These are phyloP conservation scores for Rubroboletus satanas DNA, from an alignment of 768 basidiomycete genomes.

Conservation along the genomic window DNA sequence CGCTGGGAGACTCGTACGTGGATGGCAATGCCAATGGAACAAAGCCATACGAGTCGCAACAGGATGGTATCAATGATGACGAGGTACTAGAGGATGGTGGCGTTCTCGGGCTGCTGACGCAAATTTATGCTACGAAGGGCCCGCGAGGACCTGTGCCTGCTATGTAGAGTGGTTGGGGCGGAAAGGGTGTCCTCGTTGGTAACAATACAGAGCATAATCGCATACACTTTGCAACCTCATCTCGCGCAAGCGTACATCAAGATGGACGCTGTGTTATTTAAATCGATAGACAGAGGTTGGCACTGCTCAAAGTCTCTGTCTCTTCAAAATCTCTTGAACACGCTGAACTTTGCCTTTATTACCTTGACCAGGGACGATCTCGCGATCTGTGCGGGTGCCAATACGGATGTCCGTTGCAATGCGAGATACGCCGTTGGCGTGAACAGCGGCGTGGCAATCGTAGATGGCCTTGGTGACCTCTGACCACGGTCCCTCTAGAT, in stretches of 20 bases:
- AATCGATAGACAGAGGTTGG: neutral
- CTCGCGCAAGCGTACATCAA: neutral
- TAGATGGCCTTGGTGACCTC: constrained; percentile 84
- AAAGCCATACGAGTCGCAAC: constrained; percentile 36
- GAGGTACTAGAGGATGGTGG: constrained; percentile 74
- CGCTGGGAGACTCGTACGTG: constrained; percentile 67
- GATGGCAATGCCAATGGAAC: constrained; percentile 52
- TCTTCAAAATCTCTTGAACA: constrained; percentile 73
- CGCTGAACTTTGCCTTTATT: constrained; percentile 78
- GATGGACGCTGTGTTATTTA: neutral
- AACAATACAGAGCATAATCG: neutral
- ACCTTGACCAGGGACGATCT: constrained; percentile 58
- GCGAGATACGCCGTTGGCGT: constrained; percentile 67
- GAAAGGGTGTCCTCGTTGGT: neutral
- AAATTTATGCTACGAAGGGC: constrained; percentile 71
- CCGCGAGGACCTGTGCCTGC: constrained; percentile 44
- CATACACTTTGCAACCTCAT: neutral
- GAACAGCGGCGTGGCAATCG: constrained; percentile 85
- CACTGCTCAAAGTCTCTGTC: constrained; percentile 17
- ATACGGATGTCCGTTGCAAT: constrained; percentile 94
- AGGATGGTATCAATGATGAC: constrained; percentile 54
- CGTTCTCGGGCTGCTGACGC: constrained; percentile 77
- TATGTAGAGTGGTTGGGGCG: constrained; percentile 28
- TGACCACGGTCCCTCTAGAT: constrained; percentile 76
- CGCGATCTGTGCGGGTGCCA: constrained; percentile 79